Percentiles rank a stretch among this genome's conserved stretches.
Conservation (phyloP, 345 rosid species). For the Aethionema arabicum region DNA sequence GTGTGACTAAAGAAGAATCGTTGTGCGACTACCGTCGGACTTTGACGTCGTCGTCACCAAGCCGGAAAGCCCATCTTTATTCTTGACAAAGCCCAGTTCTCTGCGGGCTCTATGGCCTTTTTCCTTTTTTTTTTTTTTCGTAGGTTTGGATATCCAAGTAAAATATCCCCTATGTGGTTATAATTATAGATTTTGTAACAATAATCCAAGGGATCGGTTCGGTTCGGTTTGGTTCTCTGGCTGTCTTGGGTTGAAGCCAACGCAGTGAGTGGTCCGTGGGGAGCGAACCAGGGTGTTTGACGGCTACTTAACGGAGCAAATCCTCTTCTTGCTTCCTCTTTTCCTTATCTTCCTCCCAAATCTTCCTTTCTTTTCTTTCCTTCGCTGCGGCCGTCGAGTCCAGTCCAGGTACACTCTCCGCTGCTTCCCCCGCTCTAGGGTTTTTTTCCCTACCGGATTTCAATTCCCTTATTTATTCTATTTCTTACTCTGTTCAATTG, state of each 20-base stretch:
- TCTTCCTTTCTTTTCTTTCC: constrained; percentile 21
- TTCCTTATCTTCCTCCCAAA: constrained; percentile 35
- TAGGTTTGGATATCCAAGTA: background rate
- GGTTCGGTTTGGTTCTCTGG: constrained; percentile 23
- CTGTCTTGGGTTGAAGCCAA: constrained; percentile 11
- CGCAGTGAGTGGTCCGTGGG: constrained; percentile 32
- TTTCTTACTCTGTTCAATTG: too few relatives aligned
- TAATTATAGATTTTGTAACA: too few relatives aligned
- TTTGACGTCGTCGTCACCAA: background rate
- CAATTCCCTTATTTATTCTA: constrained; percentile 20
- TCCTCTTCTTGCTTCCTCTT: constrained; percentile 12
- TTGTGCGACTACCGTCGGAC: background rate
- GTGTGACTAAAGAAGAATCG: too few relatives aligned
- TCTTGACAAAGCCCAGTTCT: background rate
- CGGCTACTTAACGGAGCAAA: constrained; percentile 34
- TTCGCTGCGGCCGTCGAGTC: constrained; percentile 16
- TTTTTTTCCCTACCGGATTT: constrained; percentile 1
- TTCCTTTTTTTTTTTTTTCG: background rate
- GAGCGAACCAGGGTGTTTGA: constrained; percentile 32
- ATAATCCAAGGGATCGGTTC: background rate
- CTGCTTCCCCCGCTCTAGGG: constrained; percentile 22
- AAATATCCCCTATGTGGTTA: background rate
- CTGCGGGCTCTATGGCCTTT: background rate
- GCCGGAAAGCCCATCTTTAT: constrained; percentile 14
- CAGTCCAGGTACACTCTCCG: constrained; percentile 25